A percentile compares a stretch with the other conserved stretches of the same genome.
Conservation (phyloP, 192 early-diverging fungal species). For the Backusella morwellensis region DNA sequence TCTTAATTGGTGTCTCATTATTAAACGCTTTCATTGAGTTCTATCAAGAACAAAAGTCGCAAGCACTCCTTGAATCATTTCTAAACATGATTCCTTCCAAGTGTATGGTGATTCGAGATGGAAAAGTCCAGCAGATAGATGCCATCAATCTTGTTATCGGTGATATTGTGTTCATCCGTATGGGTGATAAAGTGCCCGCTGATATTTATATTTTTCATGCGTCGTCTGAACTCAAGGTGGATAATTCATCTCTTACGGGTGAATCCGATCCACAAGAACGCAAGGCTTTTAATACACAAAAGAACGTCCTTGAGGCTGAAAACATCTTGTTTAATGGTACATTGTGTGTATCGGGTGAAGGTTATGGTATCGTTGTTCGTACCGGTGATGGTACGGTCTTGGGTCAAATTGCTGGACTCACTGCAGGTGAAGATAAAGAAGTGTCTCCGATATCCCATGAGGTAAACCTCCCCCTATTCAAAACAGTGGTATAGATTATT, state of each 20-base stretch:
- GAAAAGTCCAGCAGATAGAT: slow-evolving; percentile 61
- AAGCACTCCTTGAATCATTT: slow-evolving; percentile 87
- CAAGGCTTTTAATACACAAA: slow-evolving; percentile 52
- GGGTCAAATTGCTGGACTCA: slow-evolving; percentile 91
- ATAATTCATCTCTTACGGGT: slow-evolving; percentile 95
- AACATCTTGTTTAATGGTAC: slow-evolving; percentile 93
- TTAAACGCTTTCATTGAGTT: slow-evolving; percentile 92
- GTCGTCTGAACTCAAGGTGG: slow-evolving; percentile 86
- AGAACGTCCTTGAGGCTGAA: slow-evolving; percentile 88
- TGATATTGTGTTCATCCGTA: slow-evolving; percentile 84
- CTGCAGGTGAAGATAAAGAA: slow-evolving; percentile 72
- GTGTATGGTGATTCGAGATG: slow-evolving; percentile 78
- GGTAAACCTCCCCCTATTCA: not conserved
- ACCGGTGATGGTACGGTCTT: slow-evolving; percentile 93
- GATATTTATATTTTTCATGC: slow-evolving; percentile 80
- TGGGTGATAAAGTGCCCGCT: slow-evolving; percentile 95
- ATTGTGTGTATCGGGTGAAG: slow-evolving; percentile 79
- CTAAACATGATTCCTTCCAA: slow-evolving; percentile 88
- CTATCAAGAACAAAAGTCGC: slow-evolving; percentile 89
- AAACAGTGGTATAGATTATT: not conserved
- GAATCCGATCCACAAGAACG: slow-evolving; percentile 95
- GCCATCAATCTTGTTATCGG: slow-evolving; percentile 81
- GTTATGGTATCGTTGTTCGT: slow-evolving; percentile 89
- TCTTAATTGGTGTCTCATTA: slow-evolving; percentile 85
- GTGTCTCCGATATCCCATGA: slow-evolving; percentile 74